Evolutionary conservation across 805 yeast species (phyloP).

Genomic region (Wickerhamiella musiphila): DNA sequence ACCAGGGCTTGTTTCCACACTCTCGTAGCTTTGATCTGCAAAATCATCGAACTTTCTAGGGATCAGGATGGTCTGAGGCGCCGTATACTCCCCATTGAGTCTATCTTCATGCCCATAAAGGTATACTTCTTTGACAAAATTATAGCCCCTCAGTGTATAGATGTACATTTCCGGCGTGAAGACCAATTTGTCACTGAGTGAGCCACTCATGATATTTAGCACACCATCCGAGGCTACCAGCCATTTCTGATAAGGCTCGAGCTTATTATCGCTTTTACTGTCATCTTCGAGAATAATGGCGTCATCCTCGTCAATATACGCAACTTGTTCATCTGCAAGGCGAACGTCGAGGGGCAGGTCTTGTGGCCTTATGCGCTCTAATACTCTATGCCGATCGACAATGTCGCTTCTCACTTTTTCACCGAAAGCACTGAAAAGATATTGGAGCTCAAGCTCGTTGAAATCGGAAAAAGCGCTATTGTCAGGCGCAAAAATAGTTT

Average conservation of each 20-base stretch:
- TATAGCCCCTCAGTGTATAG: slow-evolving; percentile 39
- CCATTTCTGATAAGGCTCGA: slow-evolving; percentile 2
- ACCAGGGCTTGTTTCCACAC: too few relatives aligned
- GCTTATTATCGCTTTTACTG: background rate
- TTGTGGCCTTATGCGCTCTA: slow-evolving; percentile 4
- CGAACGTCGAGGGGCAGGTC: slow-evolving; percentile 5
- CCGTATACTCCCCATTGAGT: slow-evolving; percentile 32
- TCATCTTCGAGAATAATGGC: too few relatives aligned
- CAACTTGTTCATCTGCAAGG: slow-evolving; percentile 10
- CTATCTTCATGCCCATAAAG: slow-evolving; percentile 39
- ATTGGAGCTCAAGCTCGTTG: slow-evolving; percentile 7
- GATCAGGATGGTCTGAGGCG: slow-evolving; percentile 47
- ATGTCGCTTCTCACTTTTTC: slow-evolving; percentile 8
- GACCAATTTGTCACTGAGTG: slow-evolving; percentile 17
- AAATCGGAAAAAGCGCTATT: slow-evolving; percentile 6
- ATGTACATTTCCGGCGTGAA: slow-evolving; percentile 43
- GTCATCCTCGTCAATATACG: slow-evolving; percentile 3
- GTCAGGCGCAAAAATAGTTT: slow-evolving; percentile 11
- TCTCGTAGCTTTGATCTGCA: too few relatives aligned
- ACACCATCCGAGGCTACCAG: slow-evolving; percentile 31
- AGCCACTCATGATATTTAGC: slow-evolving; percentile 31
- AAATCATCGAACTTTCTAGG: slow-evolving; percentile 17
- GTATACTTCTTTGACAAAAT: slow-evolving; percentile 52
- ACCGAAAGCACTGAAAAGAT: slow-evolving; percentile 11
- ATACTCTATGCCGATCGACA: slow-evolving; percentile 7